Percentiles rank a stretch among this genome's conserved stretches.
Conservation (phyloP, 2,329 filamentous ascomycete species). For the Zasmidium citrigriseum region DNA sequence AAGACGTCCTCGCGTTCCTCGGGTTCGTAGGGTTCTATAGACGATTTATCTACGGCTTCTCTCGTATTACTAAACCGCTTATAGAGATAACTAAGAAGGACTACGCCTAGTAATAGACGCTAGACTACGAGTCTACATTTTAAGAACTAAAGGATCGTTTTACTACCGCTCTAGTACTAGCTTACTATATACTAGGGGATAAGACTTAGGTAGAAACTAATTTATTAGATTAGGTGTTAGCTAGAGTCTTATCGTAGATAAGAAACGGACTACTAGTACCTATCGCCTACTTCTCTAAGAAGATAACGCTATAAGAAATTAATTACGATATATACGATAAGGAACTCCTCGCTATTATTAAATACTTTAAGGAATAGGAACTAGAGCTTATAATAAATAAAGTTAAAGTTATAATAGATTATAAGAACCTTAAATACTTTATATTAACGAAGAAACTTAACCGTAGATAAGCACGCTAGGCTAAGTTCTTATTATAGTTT, state of each 20-base stretch:
- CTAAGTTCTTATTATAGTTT: slow-evolving; percentile 25
- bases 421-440: slow-evolving; percentile 27
- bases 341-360: not conserved
- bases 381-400: not conserved
- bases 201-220: slow-evolving; percentile 1
- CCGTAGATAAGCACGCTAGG: slow-evolving; percentile 29
- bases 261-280: not conserved
- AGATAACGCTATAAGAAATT: slow-evolving; percentile 20
- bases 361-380: not conserved
- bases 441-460: slow-evolving; percentile 34
- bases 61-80: not conserved
- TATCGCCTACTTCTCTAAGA: slow-evolving; percentile 13
- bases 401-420: not conserved
- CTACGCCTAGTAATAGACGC: not conserved
- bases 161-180: not conserved
- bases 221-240: not conserved
- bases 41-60: slow-evolving; percentile 1
- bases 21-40: slow-evolving; percentile 6
- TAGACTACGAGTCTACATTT: not conserved
- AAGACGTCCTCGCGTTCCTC: slow-evolving; percentile 6
- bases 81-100: not conserved
- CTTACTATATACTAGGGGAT: not conserved
- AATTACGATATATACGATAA: no score
- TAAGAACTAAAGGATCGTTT: not conserved
- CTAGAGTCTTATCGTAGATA: not conserved